Conservation (phyloP, 106 monocot genomes). For the Allium cepa region DNA sequence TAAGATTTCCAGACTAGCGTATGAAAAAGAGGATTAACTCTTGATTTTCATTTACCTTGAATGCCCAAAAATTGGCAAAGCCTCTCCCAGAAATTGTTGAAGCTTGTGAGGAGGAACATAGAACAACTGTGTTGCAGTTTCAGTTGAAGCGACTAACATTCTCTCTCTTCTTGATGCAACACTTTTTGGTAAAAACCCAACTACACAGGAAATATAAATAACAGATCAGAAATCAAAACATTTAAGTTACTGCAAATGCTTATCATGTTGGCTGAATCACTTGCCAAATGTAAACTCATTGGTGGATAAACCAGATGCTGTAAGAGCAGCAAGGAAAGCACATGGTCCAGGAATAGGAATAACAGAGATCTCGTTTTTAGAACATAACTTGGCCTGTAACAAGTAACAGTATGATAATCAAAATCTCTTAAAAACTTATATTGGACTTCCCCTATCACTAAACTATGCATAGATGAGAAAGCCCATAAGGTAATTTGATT, state of each 20-base stretch:
- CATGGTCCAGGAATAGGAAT: constrained; percentile 92
- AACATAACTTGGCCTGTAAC: constrained; percentile 62
- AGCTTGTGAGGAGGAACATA: constrained; percentile 93
- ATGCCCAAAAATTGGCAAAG: constrained; percentile 70
- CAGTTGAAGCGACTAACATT: constrained; percentile 51
- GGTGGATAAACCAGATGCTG: constrained; percentile 77
- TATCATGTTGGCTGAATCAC: no score
- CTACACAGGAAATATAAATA: constrained; percentile 29
- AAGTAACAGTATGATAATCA: not conserved
- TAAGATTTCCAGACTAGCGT: no score
- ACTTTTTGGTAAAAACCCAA: constrained; percentile 93
- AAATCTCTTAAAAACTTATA: no score
- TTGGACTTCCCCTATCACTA: no score
- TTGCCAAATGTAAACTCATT: constrained; percentile 95
- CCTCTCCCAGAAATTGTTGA: constrained; percentile 75
- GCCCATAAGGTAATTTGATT: no score
- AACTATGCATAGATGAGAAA: no score
- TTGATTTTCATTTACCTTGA: constrained; percentile 45
- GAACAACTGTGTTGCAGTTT: constrained; percentile 73
- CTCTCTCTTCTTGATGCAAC: constrained; percentile 72
- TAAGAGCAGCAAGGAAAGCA: constrained; percentile 84
- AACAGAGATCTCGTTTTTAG: constrained; percentile 54
- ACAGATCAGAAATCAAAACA: no score
- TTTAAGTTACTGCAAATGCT: no score
- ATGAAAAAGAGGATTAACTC: not conserved